Percentiles rank a stretch among this genome's conserved stretches.
Evolutionary conservation across 1,139 yeast species (phyloP).

Genomic region (Taiozyma sp.): DNA sequence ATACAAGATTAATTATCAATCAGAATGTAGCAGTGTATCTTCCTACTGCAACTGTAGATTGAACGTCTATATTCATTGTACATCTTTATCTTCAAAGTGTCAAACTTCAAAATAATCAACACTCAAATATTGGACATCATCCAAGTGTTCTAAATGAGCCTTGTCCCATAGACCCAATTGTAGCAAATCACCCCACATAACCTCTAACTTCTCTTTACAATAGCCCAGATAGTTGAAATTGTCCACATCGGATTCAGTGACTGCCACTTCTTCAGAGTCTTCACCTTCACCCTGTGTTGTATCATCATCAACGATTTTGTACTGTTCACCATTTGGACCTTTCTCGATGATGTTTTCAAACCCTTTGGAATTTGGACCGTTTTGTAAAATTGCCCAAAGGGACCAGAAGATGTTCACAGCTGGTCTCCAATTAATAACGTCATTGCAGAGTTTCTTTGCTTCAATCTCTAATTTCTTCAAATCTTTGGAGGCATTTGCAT

Average conservation of each 20-base stretch:
- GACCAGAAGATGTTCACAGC: constrained; percentile 80
- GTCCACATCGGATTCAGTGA: constrained; percentile 42
- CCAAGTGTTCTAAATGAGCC: constrained; percentile 21
- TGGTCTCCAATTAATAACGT: constrained; percentile 74
- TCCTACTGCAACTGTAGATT: background rate
- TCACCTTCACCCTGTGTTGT: constrained; percentile 14
- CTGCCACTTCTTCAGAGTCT: constrained; percentile 15
- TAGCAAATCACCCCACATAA: constrained; percentile 71
- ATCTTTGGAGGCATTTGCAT: constrained; percentile 12
- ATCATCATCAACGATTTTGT: constrained; percentile 26
- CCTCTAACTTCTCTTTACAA: constrained; percentile 65
- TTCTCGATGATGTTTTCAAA: constrained; percentile 20
- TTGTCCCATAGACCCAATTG: constrained; percentile 49
- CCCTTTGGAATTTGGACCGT: constrained; percentile 34
- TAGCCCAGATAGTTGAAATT: constrained; percentile 76
- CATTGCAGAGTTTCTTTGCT: constrained; percentile 54
- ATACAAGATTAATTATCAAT: background rate
- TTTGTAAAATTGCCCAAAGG: constrained; percentile 86
- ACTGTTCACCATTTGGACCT: constrained; percentile 43
- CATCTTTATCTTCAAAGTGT: background rate
- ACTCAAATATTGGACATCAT: constrained; percentile 22
- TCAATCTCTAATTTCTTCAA: constrained; percentile 41
- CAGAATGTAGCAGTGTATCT: background rate
- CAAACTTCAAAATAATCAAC: constrained; percentile 15
- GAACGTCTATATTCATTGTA: background rate